Percentiles rank a stretch among this genome's conserved stretches.
Evolutionary conservation across 1,139 yeast species (phyloP).

Genomic region (Geotrichum citri-aurantii): DNA sequence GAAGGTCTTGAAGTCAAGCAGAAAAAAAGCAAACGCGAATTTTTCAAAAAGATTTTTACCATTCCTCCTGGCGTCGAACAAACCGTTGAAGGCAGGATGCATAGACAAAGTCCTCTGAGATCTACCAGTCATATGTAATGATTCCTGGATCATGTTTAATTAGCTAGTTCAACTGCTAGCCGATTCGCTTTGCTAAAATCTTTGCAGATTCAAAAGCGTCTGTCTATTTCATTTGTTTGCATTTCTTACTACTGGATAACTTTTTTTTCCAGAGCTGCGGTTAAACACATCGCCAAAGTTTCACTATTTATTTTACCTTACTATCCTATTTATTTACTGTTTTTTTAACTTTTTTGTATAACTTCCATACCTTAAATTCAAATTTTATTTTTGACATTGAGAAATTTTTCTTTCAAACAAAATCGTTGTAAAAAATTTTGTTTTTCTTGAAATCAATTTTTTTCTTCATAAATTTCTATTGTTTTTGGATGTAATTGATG

Average conservation of each 20-base stretch:
- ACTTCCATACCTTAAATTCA: no score
- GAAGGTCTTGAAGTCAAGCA: not conserved
- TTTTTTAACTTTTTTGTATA: no score
- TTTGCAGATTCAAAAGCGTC: not conserved
- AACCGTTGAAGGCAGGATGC: slow-evolving; percentile 9
- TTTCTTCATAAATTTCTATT: no score
- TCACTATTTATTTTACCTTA: not conserved
- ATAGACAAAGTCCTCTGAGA: not conserved
- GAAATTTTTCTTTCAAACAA: no score
- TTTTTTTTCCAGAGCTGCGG: not conserved
- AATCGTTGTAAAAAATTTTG: no score
- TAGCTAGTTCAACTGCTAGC: not conserved
- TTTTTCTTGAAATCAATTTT: no score
- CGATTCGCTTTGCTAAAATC: not conserved
- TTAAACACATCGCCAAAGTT: not conserved
- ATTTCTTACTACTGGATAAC: not conserved
- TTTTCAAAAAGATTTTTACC: slow-evolving; percentile 1
- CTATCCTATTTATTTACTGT: not conserved
- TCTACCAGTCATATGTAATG: not conserved
- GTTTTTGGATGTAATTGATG: no score
- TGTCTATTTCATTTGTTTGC: not conserved
- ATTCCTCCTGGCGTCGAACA: slow-evolving; percentile 10
- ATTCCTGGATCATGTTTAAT: not conserved
- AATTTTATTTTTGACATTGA: no score
- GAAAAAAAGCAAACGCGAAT: not conserved